Evolutionary conservation across 805 yeast genomes (phyloP).

Genomic region (Sugiyamaella marilandica): DNA sequence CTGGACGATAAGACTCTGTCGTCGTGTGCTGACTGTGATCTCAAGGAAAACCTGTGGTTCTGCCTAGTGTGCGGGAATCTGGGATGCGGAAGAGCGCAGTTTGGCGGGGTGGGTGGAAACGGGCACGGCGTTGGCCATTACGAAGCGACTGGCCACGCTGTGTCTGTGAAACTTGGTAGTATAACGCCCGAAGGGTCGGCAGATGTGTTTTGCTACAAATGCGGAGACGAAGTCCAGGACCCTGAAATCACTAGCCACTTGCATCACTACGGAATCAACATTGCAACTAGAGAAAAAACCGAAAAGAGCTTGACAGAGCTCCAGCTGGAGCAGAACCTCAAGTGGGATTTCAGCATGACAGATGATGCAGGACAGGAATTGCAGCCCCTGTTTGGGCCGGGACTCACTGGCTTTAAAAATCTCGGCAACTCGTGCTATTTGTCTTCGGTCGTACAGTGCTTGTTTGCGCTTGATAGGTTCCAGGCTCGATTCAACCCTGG

Average conservation of each 20-base stretch:
- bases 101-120: constrained; percentile 91
- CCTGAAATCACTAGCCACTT: constrained; percentile 49
- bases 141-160: constrained; percentile 57
- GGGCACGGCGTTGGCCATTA: constrained; percentile 82
- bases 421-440: constrained; percentile 92
- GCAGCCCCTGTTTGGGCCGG: constrained; percentile 65
- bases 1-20: constrained; percentile 17
- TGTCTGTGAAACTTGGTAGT: constrained; percentile 89
- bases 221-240: constrained; percentile 85
- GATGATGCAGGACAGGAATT: constrained; percentile 63
- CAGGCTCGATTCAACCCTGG: constrained; percentile 23
- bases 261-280: constrained; percentile 62
- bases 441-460: constrained; percentile 71
- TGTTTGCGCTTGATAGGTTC: constrained; percentile 44
- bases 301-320: constrained; percentile 86
- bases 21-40: constrained; percentile 38
- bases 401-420: constrained; percentile 79
- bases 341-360: constrained; percentile 87
- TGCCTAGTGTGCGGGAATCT: constrained; percentile 86
- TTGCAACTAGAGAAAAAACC: constrained; percentile 53
- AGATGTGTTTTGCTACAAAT: constrained; percentile 83
- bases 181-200: constrained; percentile 66
- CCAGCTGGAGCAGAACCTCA: constrained; percentile 86
- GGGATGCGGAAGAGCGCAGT: constrained; percentile 94
- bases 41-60: constrained; percentile 81